These are phyloP conservation scores for Eimeria sp. DNA, from an alignment of 169 alveolate genomes.

Conservation along the genomic window DNA sequence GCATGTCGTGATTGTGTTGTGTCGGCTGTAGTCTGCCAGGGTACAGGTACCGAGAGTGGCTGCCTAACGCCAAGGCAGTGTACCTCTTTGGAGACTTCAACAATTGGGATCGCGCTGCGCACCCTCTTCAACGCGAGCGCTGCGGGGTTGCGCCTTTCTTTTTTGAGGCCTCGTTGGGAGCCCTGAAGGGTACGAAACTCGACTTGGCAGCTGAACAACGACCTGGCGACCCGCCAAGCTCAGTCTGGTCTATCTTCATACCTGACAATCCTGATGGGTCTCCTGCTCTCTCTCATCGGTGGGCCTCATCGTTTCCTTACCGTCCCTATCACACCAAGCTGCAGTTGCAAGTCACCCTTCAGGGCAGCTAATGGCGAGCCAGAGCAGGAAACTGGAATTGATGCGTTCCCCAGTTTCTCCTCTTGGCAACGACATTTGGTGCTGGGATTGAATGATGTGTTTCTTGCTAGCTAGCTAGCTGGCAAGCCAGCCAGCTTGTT, in stretches of 20 bases:
- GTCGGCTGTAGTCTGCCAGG: constrained; percentile 54
- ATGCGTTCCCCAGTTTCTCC: neutral
- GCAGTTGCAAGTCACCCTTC: neutral
- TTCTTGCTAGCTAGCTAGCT: neutral
- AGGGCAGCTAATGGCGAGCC: neutral
- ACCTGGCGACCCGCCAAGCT: constrained; percentile 13
- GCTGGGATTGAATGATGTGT: neutral
- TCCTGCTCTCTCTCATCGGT: constrained; percentile 75
- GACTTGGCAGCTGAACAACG: neutral
- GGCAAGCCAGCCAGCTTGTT: neutral
- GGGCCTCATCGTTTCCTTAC: neutral
- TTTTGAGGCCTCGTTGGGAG: constrained; percentile 61
- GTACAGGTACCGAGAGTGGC: constrained; percentile 85
- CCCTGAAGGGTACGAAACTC: constrained; percentile 12
- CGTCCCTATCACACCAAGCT: neutral
- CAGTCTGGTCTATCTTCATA: constrained; percentile 71
- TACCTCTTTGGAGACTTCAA: constrained; percentile 89
- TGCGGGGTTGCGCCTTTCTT: constrained; percentile 60
- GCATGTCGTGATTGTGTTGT: neutral
- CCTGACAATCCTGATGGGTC: constrained; percentile 77
- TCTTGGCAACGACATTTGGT: neutral
- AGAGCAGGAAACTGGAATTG: neutral
- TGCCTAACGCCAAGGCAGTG: constrained; percentile 86
- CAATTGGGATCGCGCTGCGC: constrained; percentile 87
- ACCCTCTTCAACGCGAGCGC: constrained; percentile 84